Base-by-base conservation (phyloP, 768 basidiomycete genomes). In the Postia placenta region DNA sequence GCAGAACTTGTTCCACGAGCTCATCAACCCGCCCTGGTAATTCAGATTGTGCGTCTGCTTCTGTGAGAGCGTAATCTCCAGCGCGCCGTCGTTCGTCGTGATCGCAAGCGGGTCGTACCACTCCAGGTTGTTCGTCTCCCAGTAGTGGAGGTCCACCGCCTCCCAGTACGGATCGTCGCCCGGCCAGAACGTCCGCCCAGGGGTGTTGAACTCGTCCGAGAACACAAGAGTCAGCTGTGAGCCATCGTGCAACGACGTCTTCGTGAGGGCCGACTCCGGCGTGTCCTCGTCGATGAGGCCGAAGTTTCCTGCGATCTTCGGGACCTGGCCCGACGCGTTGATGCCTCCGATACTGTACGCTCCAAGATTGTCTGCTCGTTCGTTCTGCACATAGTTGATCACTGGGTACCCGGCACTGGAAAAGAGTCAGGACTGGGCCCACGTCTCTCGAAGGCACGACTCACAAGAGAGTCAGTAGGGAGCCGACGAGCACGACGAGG, bases 91-190 rank as follows among this genome's bases (percentile, higher is more conserved):
- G 51, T 69, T 69, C 7, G 94, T 96, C 5, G 79, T 85, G 42
- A 90, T 68, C 15, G 85, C 83, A 23, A 69, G 79, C 0, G 93
- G 92, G 61, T 87, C 86, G 63, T 94, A 93, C 90, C 91, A 95
- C 66, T 96, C 65, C 28, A 66, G 51, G 54, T 66, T 64, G 56
- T 66, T 66, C 25, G 64, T 66, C 48, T 47, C 57, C 86, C 87
- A 90, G 57, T 89, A 91, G 61, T 91, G 84, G 41, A 91, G 72
- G 66, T 90, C 75, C 2, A 73, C 83, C 35, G 87, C 89, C 64
- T 91, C 88, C 89, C 89, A 91, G 63, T 85, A 92, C 5, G 91
- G 86, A 65, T 94, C 92, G 63, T 93, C 89, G 19, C 78, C 75
- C 42, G 83, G 83, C 64, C 85, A 90, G 64, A 93, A 93, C 0